Percentiles rank a stretch among this genome's conserved stretches.
Conservation (phyloP, 2,329 filamentous ascomycete species). For the Colletotrichum orchidophilum region DNA sequence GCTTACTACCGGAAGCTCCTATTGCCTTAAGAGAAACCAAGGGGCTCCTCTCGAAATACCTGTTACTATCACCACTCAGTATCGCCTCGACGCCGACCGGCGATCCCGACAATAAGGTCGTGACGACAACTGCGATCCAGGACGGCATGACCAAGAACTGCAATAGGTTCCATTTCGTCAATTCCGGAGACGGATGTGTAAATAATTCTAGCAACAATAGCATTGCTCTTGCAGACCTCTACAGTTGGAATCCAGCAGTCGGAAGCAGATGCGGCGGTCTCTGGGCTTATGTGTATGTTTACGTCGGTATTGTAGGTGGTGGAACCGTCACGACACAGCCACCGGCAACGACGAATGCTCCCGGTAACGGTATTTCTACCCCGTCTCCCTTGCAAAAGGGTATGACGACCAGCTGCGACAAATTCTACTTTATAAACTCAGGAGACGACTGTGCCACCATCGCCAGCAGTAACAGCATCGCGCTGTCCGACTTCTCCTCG, state of each 20-base stretch:
- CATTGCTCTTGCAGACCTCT: slow-evolving; percentile 31
- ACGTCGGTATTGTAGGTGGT: slow-evolving; percentile 2
- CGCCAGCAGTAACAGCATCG: slow-evolving; percentile 35
- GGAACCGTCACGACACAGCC: too few species aligned
- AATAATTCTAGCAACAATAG: slow-evolving; percentile 1
- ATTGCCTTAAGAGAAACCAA: too few species aligned
- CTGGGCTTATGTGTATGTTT: slow-evolving; percentile 15
- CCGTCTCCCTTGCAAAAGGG: slow-evolving; percentile 41
- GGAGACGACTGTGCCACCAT: slow-evolving; percentile 40
- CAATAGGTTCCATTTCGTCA: slow-evolving; percentile 33
- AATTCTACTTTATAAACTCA: slow-evolving; percentile 37
- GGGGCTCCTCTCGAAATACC: too few species aligned
- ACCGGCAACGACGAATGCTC: background rate
- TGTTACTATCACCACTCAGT: too few species aligned
- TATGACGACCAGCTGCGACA: slow-evolving; percentile 42
- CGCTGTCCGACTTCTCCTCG: slow-evolving; percentile 36
- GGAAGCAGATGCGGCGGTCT: slow-evolving; percentile 8
- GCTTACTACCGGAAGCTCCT: too few species aligned
- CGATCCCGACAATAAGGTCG: slow-evolving; percentile 29
- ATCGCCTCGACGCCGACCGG: too few species aligned
- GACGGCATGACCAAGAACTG: slow-evolving; percentile 32
- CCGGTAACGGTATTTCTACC: slow-evolving; percentile 38
- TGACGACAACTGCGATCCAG: slow-evolving; percentile 31
- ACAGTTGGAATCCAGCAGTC: slow-evolving; percentile 34
- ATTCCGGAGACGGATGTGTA: slow-evolving; percentile 20